These are phyloP conservation scores for Syzygium aqueum DNA, from an alignment of 345 rosid species.

Conservation along the genomic window DNA sequence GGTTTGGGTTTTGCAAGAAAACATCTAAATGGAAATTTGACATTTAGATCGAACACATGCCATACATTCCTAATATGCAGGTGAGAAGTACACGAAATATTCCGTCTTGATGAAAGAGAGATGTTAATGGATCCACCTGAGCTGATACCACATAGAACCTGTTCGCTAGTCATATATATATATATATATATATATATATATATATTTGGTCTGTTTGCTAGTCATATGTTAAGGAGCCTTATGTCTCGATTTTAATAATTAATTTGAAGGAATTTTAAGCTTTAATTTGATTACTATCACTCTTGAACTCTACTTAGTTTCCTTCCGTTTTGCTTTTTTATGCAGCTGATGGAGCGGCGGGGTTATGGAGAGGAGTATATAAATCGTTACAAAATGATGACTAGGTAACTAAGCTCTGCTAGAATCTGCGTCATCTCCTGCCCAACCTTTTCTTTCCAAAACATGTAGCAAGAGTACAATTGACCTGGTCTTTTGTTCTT, in stretches of 20 bases:
- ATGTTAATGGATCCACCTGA: background rate
- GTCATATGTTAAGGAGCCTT: background rate
- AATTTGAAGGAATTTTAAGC: background rate
- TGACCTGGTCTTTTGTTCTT: background rate
- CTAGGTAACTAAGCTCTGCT: conserved; percentile 37
- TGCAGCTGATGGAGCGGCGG: conserved; percentile 89
- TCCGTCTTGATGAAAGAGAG: background rate
- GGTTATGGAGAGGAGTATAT: conserved; percentile 87
- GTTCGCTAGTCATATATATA: background rate
- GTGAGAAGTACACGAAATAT: background rate
- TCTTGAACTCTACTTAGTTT: background rate
- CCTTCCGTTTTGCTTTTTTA: background rate
- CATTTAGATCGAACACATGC: background rate
- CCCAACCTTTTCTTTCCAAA: background rate
- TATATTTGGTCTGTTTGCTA: background rate
- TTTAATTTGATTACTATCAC: background rate
- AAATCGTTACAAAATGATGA: conserved; percentile 95
- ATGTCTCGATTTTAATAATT: background rate
- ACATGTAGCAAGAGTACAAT: background rate
- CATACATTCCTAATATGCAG: background rate
- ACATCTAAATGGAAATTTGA: background rate
- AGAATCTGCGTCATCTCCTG: background rate
- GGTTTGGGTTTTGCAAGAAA: background rate
- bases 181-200: background rate
- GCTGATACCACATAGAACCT: background rate